Percentiles rank a stretch among this genome's conserved stretches.
phyloP scores from a whole-genome alignment of 805 yeast genomes.

The Yarrowia keelungensis region DNA sequence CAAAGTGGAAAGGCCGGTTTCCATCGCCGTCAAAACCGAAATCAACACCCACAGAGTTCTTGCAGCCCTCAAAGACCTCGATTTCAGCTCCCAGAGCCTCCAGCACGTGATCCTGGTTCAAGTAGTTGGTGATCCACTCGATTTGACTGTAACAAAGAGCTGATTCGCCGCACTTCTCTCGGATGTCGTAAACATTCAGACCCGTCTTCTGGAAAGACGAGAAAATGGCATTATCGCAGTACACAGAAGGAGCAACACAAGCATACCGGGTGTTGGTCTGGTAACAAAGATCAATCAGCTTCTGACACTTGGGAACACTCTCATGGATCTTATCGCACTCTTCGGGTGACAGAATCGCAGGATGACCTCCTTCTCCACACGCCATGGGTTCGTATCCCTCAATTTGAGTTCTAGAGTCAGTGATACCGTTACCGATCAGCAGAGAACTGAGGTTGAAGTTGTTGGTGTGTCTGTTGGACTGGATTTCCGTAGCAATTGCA shows the following conservation, averaged over 20 bases:
- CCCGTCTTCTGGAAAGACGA: conserved; percentile 68
- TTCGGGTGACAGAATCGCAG: conserved; percentile 69
- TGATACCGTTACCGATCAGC: conserved; percentile 90
- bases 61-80: conserved; percentile 54
- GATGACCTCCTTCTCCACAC: conserved; percentile 83
- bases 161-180: conserved; percentile 54
- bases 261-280: conserved; percentile 64
- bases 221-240: conserved; percentile 73
- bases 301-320: conserved; percentile 68
- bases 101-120: conserved; percentile 76
- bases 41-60: conserved; percentile 77
- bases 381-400: conserved; percentile 90
- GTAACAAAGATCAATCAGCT: conserved; percentile 72
- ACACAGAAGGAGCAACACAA: conserved; percentile 84
- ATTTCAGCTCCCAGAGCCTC: conserved; percentile 87
- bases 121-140: conserved; percentile 72
- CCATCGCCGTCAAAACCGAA: conserved; percentile 89
- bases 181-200: conserved; percentile 69
- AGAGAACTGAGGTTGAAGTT: conserved; percentile 75
- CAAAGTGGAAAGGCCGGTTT: conserved; percentile 83
- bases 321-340: conserved; percentile 70
- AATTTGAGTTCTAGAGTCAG: conserved; percentile 82
- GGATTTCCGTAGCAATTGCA: conserved; percentile 66
- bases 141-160: conserved; percentile 75
- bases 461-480: conserved; percentile 55